Conservation (phyloP, 2,329 filamentous ascomycete genomes). For the Thielaviopsis ethacetica region DNA sequence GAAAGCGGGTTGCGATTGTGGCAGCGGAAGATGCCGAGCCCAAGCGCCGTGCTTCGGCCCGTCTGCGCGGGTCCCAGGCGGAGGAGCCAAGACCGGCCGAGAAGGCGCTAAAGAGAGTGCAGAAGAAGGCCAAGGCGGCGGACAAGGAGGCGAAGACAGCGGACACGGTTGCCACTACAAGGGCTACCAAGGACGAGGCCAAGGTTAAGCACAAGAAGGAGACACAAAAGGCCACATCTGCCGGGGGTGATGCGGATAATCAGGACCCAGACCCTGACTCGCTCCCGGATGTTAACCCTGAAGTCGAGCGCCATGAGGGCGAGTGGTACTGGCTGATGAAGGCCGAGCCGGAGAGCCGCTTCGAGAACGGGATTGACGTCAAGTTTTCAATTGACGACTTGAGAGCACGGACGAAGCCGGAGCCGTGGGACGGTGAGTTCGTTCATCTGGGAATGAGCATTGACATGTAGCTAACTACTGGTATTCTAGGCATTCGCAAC, state of each 20-base stretch:
- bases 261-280: slow-evolving; percentile 19
- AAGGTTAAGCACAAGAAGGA: slow-evolving; percentile 3
- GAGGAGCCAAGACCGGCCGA: neutral
- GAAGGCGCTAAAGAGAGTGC: neutral
- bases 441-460: slow-evolving; percentile 9
- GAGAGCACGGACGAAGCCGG: slow-evolving; percentile 51
- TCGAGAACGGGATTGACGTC: slow-evolving; percentile 77
- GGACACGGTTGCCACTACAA: slow-evolving; percentile 3
- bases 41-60: slow-evolving; percentile 8
- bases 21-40: neutral
- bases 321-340: slow-evolving; percentile 65
- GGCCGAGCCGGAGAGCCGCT: slow-evolving; percentile 71
- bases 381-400: slow-evolving; percentile 92
- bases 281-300: slow-evolving; percentile 23
- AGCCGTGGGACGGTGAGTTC: slow-evolving; percentile 74
- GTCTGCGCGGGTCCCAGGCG: neutral
- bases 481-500: slow-evolving; percentile 27
- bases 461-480: neutral
- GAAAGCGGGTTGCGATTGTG: slow-evolving; percentile 6
- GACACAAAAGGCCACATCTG: neutral
- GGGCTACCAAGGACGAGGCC: neutral
- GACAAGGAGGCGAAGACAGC: neutral
- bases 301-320: slow-evolving; percentile 24
- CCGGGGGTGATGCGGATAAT: slow-evolving; percentile 13
- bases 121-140: neutral